Evolutionary conservation across 179 eudicot species (phyloP).

Genomic region (Spinacia oleracea): DNA sequence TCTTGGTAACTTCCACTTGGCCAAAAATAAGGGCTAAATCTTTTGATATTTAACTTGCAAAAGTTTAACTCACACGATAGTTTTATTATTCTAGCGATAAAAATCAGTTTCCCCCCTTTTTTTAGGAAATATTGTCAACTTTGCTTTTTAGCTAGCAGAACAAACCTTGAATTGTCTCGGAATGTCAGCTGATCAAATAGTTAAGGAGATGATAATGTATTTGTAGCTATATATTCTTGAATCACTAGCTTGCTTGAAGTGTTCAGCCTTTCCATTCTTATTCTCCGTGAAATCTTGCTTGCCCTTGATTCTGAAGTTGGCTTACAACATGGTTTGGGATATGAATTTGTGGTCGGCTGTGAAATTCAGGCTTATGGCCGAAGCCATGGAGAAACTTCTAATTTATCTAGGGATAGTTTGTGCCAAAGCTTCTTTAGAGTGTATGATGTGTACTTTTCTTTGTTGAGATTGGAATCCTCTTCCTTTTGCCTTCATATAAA

Average conservation of each 20-base stretch:
- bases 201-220: neutral
- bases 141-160: neutral
- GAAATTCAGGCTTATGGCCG: neutral
- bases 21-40: neutral
- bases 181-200: neutral
- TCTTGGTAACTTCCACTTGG: slow-evolving; percentile 2
- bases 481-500: neutral
- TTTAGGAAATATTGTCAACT: no score
- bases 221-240: neutral
- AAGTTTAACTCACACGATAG: neutral
- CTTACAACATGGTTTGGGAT: neutral
- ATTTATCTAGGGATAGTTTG: neutral
- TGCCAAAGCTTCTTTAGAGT: neutral
- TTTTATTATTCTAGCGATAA: neutral
- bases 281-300: neutral
- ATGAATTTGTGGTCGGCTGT: neutral
- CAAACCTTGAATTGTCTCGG: neutral
- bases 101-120: neutral
- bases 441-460: neutral
- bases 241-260: neutral
- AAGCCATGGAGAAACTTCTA: neutral
- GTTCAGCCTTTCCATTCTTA: neutral
- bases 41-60: neutral
- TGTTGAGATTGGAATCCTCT: neutral
- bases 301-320: neutral